Percentiles rank a stretch among this genome's conserved stretches.
Conservation (phyloP, 495 filamentous ascomycete genomes). For the Annulohypoxylon nitens region DNA sequence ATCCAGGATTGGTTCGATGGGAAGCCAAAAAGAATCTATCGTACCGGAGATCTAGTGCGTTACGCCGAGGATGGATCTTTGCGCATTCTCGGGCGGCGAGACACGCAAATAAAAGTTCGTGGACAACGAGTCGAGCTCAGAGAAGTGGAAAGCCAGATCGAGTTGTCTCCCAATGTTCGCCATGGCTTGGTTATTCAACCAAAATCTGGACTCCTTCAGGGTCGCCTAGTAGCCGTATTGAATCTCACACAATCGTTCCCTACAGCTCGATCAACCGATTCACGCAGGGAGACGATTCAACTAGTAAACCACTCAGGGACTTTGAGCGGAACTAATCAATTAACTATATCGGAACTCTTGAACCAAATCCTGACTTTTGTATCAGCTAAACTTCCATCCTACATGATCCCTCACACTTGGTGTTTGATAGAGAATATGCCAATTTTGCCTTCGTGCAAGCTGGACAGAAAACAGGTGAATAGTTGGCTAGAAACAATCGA, state of each 20-base stretch:
- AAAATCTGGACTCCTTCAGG: background rate
- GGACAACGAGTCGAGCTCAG: background rate
- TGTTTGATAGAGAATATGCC: background rate
- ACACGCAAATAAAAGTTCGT: background rate
- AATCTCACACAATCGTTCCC: background rate
- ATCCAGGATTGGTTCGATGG: background rate
- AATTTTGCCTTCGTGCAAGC: background rate
- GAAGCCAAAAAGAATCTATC: background rate
- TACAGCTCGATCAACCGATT: background rate
- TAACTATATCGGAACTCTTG: background rate
- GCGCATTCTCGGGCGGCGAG: background rate
- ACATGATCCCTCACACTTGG: background rate
- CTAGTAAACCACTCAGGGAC: background rate
- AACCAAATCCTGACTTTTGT: background rate
- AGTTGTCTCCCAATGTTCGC: background rate
- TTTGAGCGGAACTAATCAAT: background rate
- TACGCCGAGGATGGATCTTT: background rate
- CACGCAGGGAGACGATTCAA: background rate
- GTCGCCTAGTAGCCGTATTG: background rate
- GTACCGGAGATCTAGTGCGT: background rate
- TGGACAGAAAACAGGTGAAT: background rate
- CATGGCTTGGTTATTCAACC: background rate
- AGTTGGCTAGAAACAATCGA: background rate
- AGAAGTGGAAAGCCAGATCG: background rate
- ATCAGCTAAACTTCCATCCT: background rate